Evolutionary conservation across 768 basidiomycete genomes (phyloP).

Genomic region (Multifurca ochricompacta): DNA sequence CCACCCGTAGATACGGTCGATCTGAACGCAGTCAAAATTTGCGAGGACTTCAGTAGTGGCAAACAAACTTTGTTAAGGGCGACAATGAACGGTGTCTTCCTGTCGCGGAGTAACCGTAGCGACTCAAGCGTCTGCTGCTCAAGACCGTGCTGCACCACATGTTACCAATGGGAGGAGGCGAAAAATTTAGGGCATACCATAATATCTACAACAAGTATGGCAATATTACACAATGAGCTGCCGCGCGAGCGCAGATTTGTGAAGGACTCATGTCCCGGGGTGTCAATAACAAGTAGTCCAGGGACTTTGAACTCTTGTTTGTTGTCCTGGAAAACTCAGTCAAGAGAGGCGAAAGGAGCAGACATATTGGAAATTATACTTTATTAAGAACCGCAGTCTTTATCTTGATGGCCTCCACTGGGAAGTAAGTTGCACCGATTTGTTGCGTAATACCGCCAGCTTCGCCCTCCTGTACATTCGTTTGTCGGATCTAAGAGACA

Average conservation of each 20-base stretch:
- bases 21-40: constrained; percentile 39
- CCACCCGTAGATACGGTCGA: constrained; percentile 98
- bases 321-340: constrained; percentile 45
- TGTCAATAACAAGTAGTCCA: constrained; percentile 93
- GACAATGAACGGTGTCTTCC: constrained; percentile 97
- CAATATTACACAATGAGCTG: constrained; percentile 96
- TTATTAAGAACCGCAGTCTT: constrained; percentile 94
- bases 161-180: not conserved
- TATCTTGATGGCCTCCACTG: constrained; percentile 83
- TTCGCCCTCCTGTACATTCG: constrained; percentile 98
- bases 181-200: constrained; percentile 48
- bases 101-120: constrained; percentile 79
- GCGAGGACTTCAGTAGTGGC: not conserved
- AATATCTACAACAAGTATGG: constrained; percentile 97
- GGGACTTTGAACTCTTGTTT: constrained; percentile 92
- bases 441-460: constrained; percentile 99
- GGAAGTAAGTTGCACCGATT: constrained; percentile 99
- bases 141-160: constrained; percentile 67
- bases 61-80: constrained; percentile 79
- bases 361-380: constrained; percentile 32
- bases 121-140: constrained; percentile 99
- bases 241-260: constrained; percentile 93
- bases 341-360: not conserved
- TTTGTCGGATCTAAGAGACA: constrained; percentile 83
- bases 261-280: constrained; percentile 99